Evolutionary conservation across 1,284 basidiomycete species (phyloP).

Genomic region (Neonothopanus nambi): DNA sequence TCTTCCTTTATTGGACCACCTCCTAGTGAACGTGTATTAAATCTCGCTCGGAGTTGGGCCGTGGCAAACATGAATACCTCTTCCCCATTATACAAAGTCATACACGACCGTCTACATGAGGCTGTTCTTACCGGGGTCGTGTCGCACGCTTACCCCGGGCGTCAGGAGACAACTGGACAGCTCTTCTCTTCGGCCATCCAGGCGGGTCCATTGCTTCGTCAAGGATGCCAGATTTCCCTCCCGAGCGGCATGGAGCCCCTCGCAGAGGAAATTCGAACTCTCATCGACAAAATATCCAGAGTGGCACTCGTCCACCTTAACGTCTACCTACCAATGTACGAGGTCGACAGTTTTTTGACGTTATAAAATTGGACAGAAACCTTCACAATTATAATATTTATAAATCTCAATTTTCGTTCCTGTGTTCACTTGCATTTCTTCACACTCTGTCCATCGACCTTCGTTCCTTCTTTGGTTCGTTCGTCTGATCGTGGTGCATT

Average conservation of each 20-base stretch:
- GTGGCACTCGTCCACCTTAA: constrained; percentile 72
- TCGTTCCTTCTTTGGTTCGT: neutral
- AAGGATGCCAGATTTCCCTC: constrained; percentile 3
- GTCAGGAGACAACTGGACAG: constrained; percentile 33
- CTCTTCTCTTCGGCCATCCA: constrained; percentile 17
- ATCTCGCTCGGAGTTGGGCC: constrained; percentile 64
- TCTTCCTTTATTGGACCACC: constrained; percentile 23
- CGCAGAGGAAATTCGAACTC: constrained; percentile 62
- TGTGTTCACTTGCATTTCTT: constrained; percentile 1
- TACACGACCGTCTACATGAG: constrained; percentile 62
- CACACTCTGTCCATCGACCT: neutral
- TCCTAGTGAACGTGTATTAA: constrained; percentile 53
- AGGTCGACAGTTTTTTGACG: constrained; percentile 56
- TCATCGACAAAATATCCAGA: constrained; percentile 68
- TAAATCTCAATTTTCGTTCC: neutral
- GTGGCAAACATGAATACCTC: constrained; percentile 57
- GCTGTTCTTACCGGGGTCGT: constrained; percentile 65
- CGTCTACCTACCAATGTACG: constrained; percentile 73
- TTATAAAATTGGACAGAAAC: too few relatives aligned
- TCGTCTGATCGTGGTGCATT: neutral
- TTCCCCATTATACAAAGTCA: constrained; percentile 56
- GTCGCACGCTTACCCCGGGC: constrained; percentile 47
- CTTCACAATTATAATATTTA: too few relatives aligned
- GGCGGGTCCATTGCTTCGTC: constrained; percentile 26
- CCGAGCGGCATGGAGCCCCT: constrained; percentile 61